A percentile compares a stretch with the other conserved stretches of the same genome.
phyloP scores from a whole-genome alignment of 2,329 filamentous ascomycete species.

The Sclerotinia borealis region DNA sequence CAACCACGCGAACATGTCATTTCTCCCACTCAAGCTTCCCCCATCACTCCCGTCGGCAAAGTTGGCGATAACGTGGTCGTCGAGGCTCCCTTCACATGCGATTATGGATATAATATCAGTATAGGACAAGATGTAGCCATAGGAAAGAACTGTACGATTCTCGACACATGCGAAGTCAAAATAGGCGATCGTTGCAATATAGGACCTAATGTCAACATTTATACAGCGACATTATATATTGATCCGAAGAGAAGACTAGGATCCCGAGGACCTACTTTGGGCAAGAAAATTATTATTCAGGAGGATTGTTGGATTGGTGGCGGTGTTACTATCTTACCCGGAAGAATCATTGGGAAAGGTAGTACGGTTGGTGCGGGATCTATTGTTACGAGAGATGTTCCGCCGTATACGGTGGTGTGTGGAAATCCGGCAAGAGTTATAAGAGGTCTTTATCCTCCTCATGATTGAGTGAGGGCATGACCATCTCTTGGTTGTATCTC shows the following conservation, averaged over 20 bases:
- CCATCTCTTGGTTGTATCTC: too few species aligned
- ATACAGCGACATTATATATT: slow-evolving; percentile 65
- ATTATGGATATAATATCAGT: slow-evolving; percentile 91
- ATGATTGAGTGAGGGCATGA: slow-evolving; percentile 13
- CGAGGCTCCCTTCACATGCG: slow-evolving; percentile 83
- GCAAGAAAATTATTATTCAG: slow-evolving; percentile 68
- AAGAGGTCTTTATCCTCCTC: slow-evolving; percentile 25
- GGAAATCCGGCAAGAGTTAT: slow-evolving; percentile 33
- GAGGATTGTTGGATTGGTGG: slow-evolving; percentile 63
- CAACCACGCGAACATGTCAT: slow-evolving; percentile 54
- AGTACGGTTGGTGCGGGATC: slow-evolving; percentile 48
- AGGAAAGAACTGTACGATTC: slow-evolving; percentile 75
- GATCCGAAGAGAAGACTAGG: slow-evolving; percentile 71
- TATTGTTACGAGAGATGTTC: slow-evolving; percentile 43
- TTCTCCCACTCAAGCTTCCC: slow-evolving; percentile 48
- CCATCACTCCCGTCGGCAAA: slow-evolving; percentile 49
- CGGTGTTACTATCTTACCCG: slow-evolving; percentile 54
- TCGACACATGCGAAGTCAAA: slow-evolving; percentile 76
- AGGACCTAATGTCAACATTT: slow-evolving; percentile 81
- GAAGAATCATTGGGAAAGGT: slow-evolving; percentile 46
- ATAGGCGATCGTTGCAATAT: slow-evolving; percentile 75
- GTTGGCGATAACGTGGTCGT: slow-evolving; percentile 73
- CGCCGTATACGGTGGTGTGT: slow-evolving; percentile 31
- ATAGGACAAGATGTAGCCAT: slow-evolving; percentile 83
- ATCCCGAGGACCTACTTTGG: slow-evolving; percentile 64